phyloP scores from a whole-genome alignment of 768 basidiomycete species.

The Hypholoma fasciculare region DNA sequence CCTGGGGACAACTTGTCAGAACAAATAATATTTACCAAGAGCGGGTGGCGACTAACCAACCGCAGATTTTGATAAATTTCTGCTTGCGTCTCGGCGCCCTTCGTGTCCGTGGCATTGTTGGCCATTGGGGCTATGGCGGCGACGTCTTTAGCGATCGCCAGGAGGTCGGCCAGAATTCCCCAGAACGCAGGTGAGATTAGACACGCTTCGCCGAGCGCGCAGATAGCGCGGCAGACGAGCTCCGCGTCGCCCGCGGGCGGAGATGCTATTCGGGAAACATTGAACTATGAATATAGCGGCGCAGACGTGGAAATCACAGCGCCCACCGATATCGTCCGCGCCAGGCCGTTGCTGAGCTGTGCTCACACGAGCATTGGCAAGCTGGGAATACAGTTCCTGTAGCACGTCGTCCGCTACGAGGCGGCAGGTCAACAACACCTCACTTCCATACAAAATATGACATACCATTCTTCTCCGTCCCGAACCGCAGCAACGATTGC shows the following conservation, averaged over 20 bases:
- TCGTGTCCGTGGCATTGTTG: no score
- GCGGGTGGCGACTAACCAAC: conserved; percentile 22
- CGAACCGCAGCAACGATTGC: background rate
- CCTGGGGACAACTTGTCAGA: conserved; percentile 13
- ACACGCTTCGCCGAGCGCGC: background rate
- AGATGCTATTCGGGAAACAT: background rate
- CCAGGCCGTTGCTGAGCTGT: background rate
- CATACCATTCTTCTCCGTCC: background rate
- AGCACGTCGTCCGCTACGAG: background rate
- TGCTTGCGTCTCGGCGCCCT: conserved; percentile 13
- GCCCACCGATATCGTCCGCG: background rate
- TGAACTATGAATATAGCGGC: background rate
- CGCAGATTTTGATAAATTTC: conserved; percentile 28
- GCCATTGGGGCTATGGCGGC: conserved; percentile 4
- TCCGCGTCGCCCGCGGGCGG: background rate
- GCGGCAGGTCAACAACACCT: background rate
- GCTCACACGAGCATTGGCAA: background rate
- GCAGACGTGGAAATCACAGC: background rate
- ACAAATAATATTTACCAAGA: background rate
- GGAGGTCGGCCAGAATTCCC: background rate
- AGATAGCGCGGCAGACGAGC: background rate
- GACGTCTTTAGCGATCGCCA: conserved; percentile 17
- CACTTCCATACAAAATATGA: background rate
- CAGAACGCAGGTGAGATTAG: background rate
- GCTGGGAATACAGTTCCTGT: background rate